Percentiles rank a stretch among this genome's conserved stretches.
Evolutionary conservation across 2,329 filamentous ascomycete genomes (phyloP).

Genomic region (Westerdykella aurantiaca): DNA sequence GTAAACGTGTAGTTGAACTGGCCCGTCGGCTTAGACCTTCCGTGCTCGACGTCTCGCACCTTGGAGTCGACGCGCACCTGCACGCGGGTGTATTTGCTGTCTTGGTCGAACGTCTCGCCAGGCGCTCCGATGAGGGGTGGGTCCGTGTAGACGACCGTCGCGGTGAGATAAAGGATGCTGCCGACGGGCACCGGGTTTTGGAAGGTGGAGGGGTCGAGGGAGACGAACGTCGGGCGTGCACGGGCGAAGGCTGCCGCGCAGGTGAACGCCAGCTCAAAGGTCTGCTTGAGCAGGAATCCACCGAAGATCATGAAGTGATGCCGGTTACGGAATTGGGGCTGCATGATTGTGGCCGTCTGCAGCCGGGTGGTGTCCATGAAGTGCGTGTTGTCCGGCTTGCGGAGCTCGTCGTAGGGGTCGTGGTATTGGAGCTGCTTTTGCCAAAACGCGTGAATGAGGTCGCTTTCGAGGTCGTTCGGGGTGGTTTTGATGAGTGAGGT

Average conservation of each 20-base stretch:
- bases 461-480: slow-evolving; percentile 64
- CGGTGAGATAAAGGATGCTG: slow-evolving; percentile 67
- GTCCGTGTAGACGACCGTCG: slow-evolving; percentile 67
- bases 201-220: slow-evolving; percentile 68
- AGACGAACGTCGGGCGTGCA: slow-evolving; percentile 63
- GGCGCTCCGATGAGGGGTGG: slow-evolving; percentile 45
- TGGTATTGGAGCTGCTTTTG: slow-evolving; percentile 61
- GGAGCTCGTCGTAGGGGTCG: slow-evolving; percentile 48
- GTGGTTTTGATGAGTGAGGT: slow-evolving; percentile 59
- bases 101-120: slow-evolving; percentile 26
- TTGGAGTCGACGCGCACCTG: slow-evolving; percentile 68
- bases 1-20: slow-evolving; percentile 71
- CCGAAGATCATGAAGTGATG: slow-evolving; percentile 77
- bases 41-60: slow-evolving; percentile 66
- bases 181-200: slow-evolving; percentile 70
- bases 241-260: slow-evolving; percentile 67
- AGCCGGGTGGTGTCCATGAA: slow-evolving; percentile 60
- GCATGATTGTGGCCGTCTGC: slow-evolving; percentile 66
- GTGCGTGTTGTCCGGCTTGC: slow-evolving; percentile 53
- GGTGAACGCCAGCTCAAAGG: slow-evolving; percentile 71
- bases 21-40: slow-evolving; percentile 60
- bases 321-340: slow-evolving; percentile 63
- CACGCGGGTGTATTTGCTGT: slow-evolving; percentile 53
- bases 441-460: slow-evolving; percentile 70
- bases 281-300: slow-evolving; percentile 67